These are phyloP conservation scores for Parmelia sp. DNA, from an alignment of 495 filamentous ascomycete genomes.

Conservation along the genomic window DNA sequence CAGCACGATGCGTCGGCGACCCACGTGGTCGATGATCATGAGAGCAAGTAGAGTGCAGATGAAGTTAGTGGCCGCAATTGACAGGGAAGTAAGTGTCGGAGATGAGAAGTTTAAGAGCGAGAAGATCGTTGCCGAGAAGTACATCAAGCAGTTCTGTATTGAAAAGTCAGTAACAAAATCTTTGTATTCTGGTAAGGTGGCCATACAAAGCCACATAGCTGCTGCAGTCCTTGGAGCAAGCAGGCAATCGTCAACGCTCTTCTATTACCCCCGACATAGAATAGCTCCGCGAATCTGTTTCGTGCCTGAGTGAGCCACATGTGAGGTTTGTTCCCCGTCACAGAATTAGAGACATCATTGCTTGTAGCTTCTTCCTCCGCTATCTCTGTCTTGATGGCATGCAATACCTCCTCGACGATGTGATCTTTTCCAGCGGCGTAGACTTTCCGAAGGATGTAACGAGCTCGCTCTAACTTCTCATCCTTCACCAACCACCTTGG, in stretches of 20 bases:
- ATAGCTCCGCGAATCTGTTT: slow-evolving; percentile 47
- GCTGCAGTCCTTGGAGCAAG: slow-evolving; percentile 80
- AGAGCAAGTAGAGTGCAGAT: slow-evolving; percentile 72
- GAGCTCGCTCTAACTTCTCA: slow-evolving; percentile 53
- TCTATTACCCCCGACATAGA: slow-evolving; percentile 57
- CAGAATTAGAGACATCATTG: slow-evolving; percentile 28
- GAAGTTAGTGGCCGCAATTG: slow-evolving; percentile 80
- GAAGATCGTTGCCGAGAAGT: slow-evolving; percentile 91
- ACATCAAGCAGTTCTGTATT: slow-evolving; percentile 82
- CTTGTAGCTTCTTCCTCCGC: slow-evolving; percentile 53
- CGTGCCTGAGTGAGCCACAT: slow-evolving; percentile 29
- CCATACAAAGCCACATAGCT: slow-evolving; percentile 79
- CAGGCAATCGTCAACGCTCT: slow-evolving; percentile 78
- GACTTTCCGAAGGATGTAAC: slow-evolving; percentile 55
- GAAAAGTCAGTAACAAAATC: not conserved
- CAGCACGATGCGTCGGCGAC: slow-evolving; percentile 73
- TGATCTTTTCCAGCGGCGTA: slow-evolving; percentile 48
- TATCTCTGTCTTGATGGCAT: slow-evolving; percentile 62
- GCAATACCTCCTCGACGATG: slow-evolving; percentile 45
- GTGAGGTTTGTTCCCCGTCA: slow-evolving; percentile 20
- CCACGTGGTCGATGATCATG: slow-evolving; percentile 70
- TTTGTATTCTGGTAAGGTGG: not conserved
- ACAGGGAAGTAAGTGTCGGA: slow-evolving; percentile 74
- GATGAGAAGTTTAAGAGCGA: slow-evolving; percentile 67
- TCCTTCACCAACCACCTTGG: slow-evolving; percentile 79